Evolutionary conservation across 306 rosid species (phyloP).

Genomic region (Mimosa pudica): DNA sequence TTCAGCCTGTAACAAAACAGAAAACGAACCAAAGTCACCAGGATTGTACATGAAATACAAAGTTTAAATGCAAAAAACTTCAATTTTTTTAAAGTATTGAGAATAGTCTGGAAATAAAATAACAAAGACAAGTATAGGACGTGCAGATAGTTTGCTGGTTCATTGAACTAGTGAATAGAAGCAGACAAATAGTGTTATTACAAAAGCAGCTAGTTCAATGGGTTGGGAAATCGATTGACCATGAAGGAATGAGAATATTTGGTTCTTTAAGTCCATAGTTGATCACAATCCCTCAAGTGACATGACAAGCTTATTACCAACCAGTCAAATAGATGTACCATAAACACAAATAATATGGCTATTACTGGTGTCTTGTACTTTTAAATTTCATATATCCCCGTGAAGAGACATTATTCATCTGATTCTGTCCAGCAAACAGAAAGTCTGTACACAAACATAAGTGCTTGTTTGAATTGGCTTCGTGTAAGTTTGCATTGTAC

Average conservation of each 20-base stretch:
- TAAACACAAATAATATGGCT: background rate
- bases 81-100: background rate
- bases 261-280: background rate
- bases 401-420: background rate
- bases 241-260: background rate
- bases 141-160: background rate
- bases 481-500: no score
- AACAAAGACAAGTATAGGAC: background rate
- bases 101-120: background rate
- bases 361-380: background rate
- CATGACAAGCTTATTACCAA: background rate
- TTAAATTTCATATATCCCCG: background rate
- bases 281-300: background rate
- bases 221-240: background rate
- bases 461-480: no score
- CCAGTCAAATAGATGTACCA: background rate
- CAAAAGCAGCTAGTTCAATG: background rate
- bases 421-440: background rate
- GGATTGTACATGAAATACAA: background rate
- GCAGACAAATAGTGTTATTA: background rate
- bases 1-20: slow-evolving; percentile 55
- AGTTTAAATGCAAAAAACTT: background rate
- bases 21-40: slow-evolving; percentile 30
- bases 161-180: no score
- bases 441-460: background rate